A percentile compares a stretch with the other conserved stretches of the same genome.
phyloP scores from a whole-genome alignment of 345 rosid species.

The Hypericum androsaemum region DNA sequence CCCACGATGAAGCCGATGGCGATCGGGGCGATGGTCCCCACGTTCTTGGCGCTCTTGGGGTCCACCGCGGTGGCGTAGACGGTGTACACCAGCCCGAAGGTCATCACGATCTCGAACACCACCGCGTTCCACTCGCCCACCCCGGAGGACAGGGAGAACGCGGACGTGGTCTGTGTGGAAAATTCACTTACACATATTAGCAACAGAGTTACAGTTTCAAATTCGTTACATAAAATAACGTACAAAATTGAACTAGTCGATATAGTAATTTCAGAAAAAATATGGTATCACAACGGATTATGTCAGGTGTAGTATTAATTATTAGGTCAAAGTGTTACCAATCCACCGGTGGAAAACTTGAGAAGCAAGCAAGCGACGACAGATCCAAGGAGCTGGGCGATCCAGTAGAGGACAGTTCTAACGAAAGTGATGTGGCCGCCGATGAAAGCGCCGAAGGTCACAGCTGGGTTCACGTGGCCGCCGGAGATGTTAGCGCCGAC shows the following conservation, averaged over 20 bases:
- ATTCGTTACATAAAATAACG: no score
- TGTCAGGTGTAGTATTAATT: no score
- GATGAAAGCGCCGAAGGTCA: slow-evolving; percentile 22
- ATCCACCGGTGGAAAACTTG: slow-evolving; percentile 21
- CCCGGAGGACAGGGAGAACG: slow-evolving; percentile 19
- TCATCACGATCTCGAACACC: slow-evolving; percentile 26
- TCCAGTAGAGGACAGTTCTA: slow-evolving; percentile 15
- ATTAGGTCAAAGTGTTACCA: slow-evolving; percentile 5
- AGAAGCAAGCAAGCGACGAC: slow-evolving; percentile 27
- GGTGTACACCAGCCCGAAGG: slow-evolving; percentile 24
- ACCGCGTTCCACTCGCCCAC: slow-evolving; percentile 21
- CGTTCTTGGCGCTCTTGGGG: slow-evolving; percentile 13
- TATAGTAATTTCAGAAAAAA: no score
- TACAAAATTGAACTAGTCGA: no score
- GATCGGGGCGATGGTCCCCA: slow-evolving; percentile 19
- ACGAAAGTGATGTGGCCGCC: slow-evolving; percentile 23
- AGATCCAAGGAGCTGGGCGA: slow-evolving; percentile 22
- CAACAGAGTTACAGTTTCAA: no score
- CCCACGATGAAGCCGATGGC: slow-evolving; percentile 27
- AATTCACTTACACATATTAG: no score
- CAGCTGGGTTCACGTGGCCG: slow-evolving; percentile 25
- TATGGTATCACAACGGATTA: no score
- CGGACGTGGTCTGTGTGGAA: slow-evolving; percentile 15
- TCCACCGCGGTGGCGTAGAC: slow-evolving; percentile 23
- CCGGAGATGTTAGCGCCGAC: slow-evolving; percentile 26